Conservation (phyloP, 352 stramenopile species). For the Phytophthora foliorum region DNA sequence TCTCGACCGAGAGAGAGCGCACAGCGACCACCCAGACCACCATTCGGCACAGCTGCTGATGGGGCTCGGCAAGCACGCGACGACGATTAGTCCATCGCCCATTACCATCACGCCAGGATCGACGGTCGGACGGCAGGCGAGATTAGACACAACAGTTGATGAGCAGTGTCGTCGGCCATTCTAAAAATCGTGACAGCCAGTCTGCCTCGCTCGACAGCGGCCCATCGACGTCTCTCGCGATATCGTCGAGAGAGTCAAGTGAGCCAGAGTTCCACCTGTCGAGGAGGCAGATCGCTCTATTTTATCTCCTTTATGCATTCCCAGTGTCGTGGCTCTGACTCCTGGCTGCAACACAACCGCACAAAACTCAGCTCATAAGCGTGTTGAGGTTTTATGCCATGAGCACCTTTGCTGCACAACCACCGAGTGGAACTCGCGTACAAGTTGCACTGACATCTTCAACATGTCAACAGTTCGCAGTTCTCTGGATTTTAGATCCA, state of each 20-base stretch:
- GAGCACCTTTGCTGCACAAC: too few species aligned
- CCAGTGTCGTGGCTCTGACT: too few species aligned
- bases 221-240: too few species aligned
- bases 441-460: too few species aligned
- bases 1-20: slow-evolving; percentile 21
- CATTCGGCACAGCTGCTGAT: slow-evolving; percentile 71
- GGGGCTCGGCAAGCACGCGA: slow-evolving; percentile 48
- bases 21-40: slow-evolving; percentile 43
- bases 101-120: slow-evolving; percentile 16
- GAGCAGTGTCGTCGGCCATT: too few species aligned
- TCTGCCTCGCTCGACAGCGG: neutral
- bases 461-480: too few species aligned
- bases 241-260: neutral
- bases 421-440: too few species aligned
- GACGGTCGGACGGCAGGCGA: slow-evolving; percentile 21
- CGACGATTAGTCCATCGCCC: slow-evolving; percentile 27
- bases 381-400: too few species aligned
- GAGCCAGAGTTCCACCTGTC: too few species aligned
- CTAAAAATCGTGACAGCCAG: slow-evolving; percentile 2
- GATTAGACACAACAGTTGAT: slow-evolving; percentile 10
- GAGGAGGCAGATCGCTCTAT: slow-evolving; percentile 9
- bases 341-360: too few species aligned
- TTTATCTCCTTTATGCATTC: slow-evolving; percentile 20
- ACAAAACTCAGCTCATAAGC: too few species aligned
- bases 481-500: too few species aligned